Evolutionary conservation across 352 stramenopile genomes (phyloP).

Genomic region (Phytophthora constricta): DNA sequence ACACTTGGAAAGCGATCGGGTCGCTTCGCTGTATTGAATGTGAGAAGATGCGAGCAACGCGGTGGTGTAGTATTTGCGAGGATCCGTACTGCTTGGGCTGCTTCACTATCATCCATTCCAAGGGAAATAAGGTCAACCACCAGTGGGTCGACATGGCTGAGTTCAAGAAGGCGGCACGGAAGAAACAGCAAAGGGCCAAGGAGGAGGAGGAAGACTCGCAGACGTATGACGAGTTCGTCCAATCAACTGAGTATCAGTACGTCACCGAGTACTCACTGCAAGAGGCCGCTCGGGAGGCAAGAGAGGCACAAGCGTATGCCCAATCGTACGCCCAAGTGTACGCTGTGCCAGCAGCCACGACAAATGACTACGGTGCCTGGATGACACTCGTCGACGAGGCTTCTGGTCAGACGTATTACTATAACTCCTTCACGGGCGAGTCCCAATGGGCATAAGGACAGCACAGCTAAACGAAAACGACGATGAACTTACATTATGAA

Average conservation of each 20-base stretch:
- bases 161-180: conserved; percentile 57
- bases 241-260: conserved; percentile 82
- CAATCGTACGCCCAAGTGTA: conserved; percentile 18
- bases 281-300: conserved; percentile 25
- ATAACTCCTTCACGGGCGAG: conserved; percentile 75
- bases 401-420: conserved; percentile 77
- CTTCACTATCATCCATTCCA: conserved; percentile 85
- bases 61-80: conserved; percentile 76
- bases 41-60: conserved; percentile 85
- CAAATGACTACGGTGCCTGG: conserved; percentile 48
- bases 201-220: conserved; percentile 70
- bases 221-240: conserved; percentile 80
- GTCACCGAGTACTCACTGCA: conserved; percentile 55
- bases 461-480: background rate
- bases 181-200: conserved; percentile 37
- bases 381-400: conserved; percentile 65
- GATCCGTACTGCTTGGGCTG: conserved; percentile 85
- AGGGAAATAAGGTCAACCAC: conserved; percentile 78
- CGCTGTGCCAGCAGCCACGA: conserved; percentile 9
- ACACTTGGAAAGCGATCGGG: conserved; percentile 81
- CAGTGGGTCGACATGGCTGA: conserved; percentile 74
- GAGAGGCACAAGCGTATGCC: conserved; percentile 25
- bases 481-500: background rate
- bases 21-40: conserved; percentile 83
- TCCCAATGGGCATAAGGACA: conserved; percentile 57